Evolutionary conservation across 2,329 filamentous ascomycete genomes (phyloP).

Genomic region (Stagonosporopsis tanaceti): DNA sequence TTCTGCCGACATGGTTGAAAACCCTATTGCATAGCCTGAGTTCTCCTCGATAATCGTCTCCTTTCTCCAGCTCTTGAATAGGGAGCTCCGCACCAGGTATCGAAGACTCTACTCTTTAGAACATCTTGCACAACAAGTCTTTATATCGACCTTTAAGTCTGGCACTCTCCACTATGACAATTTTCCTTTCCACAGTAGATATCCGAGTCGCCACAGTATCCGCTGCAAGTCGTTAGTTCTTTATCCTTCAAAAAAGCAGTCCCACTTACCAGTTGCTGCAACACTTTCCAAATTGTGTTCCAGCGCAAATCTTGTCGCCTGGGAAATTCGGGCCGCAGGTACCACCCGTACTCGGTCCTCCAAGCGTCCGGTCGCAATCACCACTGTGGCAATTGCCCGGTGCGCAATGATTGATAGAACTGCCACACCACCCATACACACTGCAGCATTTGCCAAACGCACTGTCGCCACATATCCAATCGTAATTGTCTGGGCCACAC

Average conservation of each 20-base stretch:
- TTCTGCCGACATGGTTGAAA: conserved; percentile 5
- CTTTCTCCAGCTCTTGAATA: conserved; percentile 5
- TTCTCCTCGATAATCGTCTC: conserved; percentile 2
- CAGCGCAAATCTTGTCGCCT: too few species aligned
- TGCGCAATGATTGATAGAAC: too few species aligned
- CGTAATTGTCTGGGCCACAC: too few species aligned
- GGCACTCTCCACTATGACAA: not conserved
- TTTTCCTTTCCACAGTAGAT: conserved; percentile 1
- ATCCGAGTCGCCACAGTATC: conserved; percentile 2
- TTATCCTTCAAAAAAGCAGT: not conserved
- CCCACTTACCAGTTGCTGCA: too few species aligned
- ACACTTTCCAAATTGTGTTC: too few species aligned
- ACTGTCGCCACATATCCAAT: too few species aligned
- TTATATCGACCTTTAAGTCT: conserved; percentile 6
- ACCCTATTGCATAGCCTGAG: conserved; percentile 2
- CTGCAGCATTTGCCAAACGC: too few species aligned
- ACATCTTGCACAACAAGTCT: conserved; percentile 4
- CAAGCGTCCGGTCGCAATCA: too few species aligned
- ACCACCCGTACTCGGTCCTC: too few species aligned
- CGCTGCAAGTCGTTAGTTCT: conserved; percentile 1
- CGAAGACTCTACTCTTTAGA: conserved; percentile 1
- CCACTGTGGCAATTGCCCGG: too few species aligned
- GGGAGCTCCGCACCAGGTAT: not conserved
- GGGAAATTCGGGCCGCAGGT: too few species aligned
- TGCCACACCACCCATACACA: too few species aligned